phyloP scores from a whole-genome alignment of 306 rosid species.

The Quercus berberidifolia region DNA sequence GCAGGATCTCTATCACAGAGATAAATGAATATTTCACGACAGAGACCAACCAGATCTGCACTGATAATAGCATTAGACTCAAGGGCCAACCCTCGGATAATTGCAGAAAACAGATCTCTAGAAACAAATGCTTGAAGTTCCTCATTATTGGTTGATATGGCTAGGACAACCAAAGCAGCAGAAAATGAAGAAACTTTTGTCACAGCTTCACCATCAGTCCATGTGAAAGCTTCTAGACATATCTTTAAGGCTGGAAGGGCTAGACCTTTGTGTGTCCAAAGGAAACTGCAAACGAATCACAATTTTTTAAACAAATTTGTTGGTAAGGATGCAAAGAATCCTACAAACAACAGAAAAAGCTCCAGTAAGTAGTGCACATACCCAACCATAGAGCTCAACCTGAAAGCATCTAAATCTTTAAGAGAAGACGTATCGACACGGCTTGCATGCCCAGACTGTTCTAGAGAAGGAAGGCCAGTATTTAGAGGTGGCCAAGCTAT shows the following conservation, averaged over 20 bases:
- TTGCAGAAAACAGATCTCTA: slow-evolving; percentile 79
- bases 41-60: slow-evolving; percentile 80
- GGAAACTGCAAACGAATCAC: slow-evolving; percentile 53
- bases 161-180: slow-evolving; percentile 57
- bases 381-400: slow-evolving; percentile 85
- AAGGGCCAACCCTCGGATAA: slow-evolving; percentile 79
- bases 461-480: slow-evolving; percentile 75
- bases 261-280: slow-evolving; percentile 67
- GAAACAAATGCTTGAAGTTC: slow-evolving; percentile 76
- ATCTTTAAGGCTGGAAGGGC: slow-evolving; percentile 72
- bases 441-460: slow-evolving; percentile 78
- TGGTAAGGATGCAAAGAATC: slow-evolving; percentile 1
- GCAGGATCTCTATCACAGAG: slow-evolving; percentile 82
- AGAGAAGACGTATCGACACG: slow-evolving; percentile 61
- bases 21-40: slow-evolving; percentile 86
- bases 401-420: slow-evolving; percentile 66
- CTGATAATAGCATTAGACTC: slow-evolving; percentile 91
- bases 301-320: slow-evolving; percentile 10
- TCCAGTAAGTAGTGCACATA: slow-evolving; percentile 41
- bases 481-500: slow-evolving; percentile 77
- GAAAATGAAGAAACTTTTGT: slow-evolving; percentile 75
- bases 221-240: slow-evolving; percentile 71
- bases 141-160: slow-evolving; percentile 48
- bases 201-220: slow-evolving; percentile 91
- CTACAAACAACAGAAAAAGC: slow-evolving; percentile 15